These are phyloP conservation scores for Nitzschia putrida DNA, from an alignment of 108 stramenopile genomes.

Conservation along the genomic window DNA sequence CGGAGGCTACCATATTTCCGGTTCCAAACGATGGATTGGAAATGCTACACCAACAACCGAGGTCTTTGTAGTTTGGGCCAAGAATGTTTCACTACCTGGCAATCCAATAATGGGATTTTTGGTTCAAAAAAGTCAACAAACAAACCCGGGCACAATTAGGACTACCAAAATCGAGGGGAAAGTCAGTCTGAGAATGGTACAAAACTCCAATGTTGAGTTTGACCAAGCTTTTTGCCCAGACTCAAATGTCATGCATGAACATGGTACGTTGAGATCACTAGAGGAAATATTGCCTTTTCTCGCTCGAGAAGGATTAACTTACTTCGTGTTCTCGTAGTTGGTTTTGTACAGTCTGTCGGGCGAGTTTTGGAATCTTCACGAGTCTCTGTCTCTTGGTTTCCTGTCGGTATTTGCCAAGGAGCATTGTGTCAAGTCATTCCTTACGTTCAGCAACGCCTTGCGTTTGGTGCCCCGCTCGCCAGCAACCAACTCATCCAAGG, in stretches of 20 bases:
- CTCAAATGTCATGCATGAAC: slow-evolving; percentile 21
- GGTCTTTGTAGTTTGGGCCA: slow-evolving; percentile 31
- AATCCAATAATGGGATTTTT: slow-evolving; percentile 33
- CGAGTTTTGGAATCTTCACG: slow-evolving; percentile 25
- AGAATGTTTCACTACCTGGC: slow-evolving; percentile 13
- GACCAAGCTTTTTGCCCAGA: slow-evolving; percentile 20
- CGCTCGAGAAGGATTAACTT: background rate
- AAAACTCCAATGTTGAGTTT: slow-evolving; percentile 30
- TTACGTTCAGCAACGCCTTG: slow-evolving; percentile 13
- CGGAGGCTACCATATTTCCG: slow-evolving; percentile 23
- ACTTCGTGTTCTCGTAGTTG: slow-evolving; percentile 10
- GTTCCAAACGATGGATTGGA: slow-evolving; percentile 35
- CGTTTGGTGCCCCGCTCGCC: slow-evolving; percentile 11
- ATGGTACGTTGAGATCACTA: slow-evolving; percentile 10
- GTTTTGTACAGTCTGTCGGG: slow-evolving; percentile 25
- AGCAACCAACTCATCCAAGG: slow-evolving; percentile 30
- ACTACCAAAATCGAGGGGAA: slow-evolving; percentile 30
- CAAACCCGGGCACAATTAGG: slow-evolving; percentile 1
- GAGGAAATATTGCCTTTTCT: background rate
- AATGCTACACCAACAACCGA: slow-evolving; percentile 21
- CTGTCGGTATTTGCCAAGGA: slow-evolving; percentile 32
- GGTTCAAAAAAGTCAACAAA: slow-evolving; percentile 20
- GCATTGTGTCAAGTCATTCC: slow-evolving; percentile 20
- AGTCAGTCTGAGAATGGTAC: slow-evolving; percentile 28
- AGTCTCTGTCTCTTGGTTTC: slow-evolving; percentile 27